Evolutionary conservation across 1,139 yeast genomes (phyloP).

Genomic region (Geotrichum histeridarum): DNA sequence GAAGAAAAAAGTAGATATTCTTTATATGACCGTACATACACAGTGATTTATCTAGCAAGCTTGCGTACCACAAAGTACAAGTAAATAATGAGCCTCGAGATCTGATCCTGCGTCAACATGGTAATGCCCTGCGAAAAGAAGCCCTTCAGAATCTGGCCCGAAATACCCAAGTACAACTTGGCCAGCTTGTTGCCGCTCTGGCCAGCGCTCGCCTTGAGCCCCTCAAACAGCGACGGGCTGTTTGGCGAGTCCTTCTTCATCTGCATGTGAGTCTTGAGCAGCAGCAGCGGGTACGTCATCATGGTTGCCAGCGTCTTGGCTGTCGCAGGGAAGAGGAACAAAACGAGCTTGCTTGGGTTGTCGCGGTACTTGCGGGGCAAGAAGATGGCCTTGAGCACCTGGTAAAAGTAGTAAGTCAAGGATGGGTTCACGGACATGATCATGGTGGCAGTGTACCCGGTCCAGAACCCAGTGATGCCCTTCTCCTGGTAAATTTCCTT

Average conservation of each 20-base stretch:
- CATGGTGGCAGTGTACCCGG: slow-evolving; percentile 66
- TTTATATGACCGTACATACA: no score
- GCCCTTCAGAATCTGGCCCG: slow-evolving; percentile 36
- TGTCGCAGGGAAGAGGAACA: slow-evolving; percentile 34
- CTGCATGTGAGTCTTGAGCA: slow-evolving; percentile 73
- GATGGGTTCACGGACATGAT: slow-evolving; percentile 72
- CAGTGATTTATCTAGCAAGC: background rate
- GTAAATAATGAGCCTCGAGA: slow-evolving; percentile 31
- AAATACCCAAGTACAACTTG: slow-evolving; percentile 63
- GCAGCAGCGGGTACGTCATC: slow-evolving; percentile 38
- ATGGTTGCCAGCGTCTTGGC: slow-evolving; percentile 37
- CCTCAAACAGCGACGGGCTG: slow-evolving; percentile 42
- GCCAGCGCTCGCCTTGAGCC: slow-evolving; percentile 51
- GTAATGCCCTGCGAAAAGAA: slow-evolving; percentile 38
- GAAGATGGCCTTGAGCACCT: slow-evolving; percentile 27
- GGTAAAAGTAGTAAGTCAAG: slow-evolving; percentile 52
- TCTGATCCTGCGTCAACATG: slow-evolving; percentile 37
- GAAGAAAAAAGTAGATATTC: no score
- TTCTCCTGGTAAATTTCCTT: slow-evolving; percentile 53
- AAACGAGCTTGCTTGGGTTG: slow-evolving; percentile 29
- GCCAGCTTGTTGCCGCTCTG: slow-evolving; percentile 51
- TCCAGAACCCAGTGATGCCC: slow-evolving; percentile 67
- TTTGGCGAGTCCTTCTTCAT: slow-evolving; percentile 47
- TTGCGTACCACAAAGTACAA: slow-evolving; percentile 24
- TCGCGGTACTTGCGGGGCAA: slow-evolving; percentile 31